phyloP scores from a whole-genome alignment of 2,329 filamentous ascomycete genomes.

The Didymella keratinophila region DNA sequence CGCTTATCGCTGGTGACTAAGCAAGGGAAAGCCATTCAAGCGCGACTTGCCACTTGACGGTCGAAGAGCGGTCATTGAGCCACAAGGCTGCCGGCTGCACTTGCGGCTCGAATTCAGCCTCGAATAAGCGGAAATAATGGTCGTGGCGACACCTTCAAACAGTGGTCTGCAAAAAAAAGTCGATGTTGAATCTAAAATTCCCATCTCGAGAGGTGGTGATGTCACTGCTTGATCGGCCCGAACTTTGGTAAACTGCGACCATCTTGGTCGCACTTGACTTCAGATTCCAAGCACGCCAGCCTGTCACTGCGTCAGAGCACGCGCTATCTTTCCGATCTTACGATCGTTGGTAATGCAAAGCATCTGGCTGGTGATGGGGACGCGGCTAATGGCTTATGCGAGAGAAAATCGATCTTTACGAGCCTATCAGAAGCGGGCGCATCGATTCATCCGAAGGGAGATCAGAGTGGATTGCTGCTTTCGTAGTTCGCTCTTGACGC shows the following conservation, averaged over 20 bases:
- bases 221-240: constrained; percentile 12
- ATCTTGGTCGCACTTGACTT: constrained; percentile 7
- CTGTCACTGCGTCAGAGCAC: constrained; percentile 24
- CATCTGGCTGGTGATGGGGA: constrained; percentile 20
- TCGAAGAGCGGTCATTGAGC: not conserved
- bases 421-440: constrained; percentile 23
- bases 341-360: constrained; percentile 25
- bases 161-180: not conserved
- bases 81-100: not conserved
- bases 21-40: not conserved
- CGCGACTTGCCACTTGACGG: not conserved
- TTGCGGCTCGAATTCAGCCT: not conserved
- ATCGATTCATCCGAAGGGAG: constrained; percentile 21
- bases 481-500: constrained; percentile 11
- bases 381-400: constrained; percentile 17
- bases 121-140: not conserved
- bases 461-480: constrained; percentile 22
- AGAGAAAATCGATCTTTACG: not conserved
- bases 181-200: not conserved
- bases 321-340: constrained; percentile 10
- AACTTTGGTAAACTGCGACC: not conserved
- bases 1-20: not conserved
- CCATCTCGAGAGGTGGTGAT: constrained; percentile 6
- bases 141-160: not conserved
- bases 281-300: constrained; percentile 3